A percentile compares a stretch with the other conserved stretches of the same genome.
These are phyloP conservation scores for Trametes cinnabarina DNA, from an alignment of 768 basidiomycete species.

Conservation along the genomic window DNA sequence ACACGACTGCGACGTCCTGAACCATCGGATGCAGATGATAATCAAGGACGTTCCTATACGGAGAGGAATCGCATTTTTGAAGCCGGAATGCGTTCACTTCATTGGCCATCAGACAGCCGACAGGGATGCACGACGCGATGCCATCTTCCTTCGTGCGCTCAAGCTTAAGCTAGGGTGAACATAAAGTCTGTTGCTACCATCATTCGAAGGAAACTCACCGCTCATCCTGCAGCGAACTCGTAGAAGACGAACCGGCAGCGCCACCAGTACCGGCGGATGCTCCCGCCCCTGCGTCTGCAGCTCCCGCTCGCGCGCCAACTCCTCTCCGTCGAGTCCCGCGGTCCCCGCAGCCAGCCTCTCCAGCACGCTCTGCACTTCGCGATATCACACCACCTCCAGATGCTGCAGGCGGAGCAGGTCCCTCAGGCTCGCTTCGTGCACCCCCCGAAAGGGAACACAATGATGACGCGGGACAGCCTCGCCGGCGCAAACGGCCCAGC, in stretches of 20 bases:
- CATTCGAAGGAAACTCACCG: conserved; percentile 1
- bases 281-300: background rate
- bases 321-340: background rate
- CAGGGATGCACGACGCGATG: conserved; percentile 54
- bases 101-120: conserved; percentile 65
- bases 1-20: background rate
- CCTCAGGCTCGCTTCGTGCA: conserved; percentile 9
- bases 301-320: background rate
- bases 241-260: background rate
- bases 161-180: conserved; percentile 67
- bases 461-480: conserved; percentile 26
- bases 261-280: background rate
- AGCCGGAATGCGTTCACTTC: conserved; percentile 61
- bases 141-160: conserved; percentile 61
- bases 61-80: conserved; percentile 72
- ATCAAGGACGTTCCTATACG: conserved; percentile 68
- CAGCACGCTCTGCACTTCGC: conserved; percentile 24
- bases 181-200: too few species aligned
- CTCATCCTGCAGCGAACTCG: conserved; percentile 13
- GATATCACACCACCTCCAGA: conserved; percentile 19
- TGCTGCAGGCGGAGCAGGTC: conserved; percentile 13
- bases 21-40: conserved; percentile 48
- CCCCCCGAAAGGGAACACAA: conserved; percentile 17
- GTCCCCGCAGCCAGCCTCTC: background rate
- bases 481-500: conserved; percentile 24